Evolutionary conservation across 2,329 filamentous ascomycete genomes (phyloP), one percentile per base, ranked within the genome.

Genomic region (Verticillium tricorpus): DNA sequence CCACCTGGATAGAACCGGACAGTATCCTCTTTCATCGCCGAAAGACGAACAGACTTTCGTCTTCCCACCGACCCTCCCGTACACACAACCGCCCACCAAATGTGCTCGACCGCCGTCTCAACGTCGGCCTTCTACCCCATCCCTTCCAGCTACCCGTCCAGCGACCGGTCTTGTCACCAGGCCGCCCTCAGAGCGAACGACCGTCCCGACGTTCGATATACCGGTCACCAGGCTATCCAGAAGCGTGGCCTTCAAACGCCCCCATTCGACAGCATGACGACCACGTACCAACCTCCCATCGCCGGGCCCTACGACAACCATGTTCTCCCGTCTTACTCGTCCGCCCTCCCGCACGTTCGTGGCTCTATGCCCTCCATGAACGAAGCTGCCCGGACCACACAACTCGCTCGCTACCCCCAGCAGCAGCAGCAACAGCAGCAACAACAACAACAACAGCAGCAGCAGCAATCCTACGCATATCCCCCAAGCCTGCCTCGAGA

Each of bases 241-340:
- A 70, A 67, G 61, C 70, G 71, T 70, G 81, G 82, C 64, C 77
- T 84, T 68, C 76, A 74, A 69, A 83, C 81, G 63, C 82, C 82
- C 59, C 82, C 81, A 50, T 71, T 75, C 66, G 82, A 84, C 74
- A 76, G 78, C 63, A 80, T 85, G 83, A 82, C 78, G 67, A 75
- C 81, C 64, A 74, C 79, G n/a, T 85, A 84, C 66, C 80, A 82
- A 58, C 74, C 74, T 57, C 67, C 78, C 14, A 72, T 77, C 60
- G 74, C 81, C 68, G 75, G 78, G 63, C 76, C 77, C 59, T 84
- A 82, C 71, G 77, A 81, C 50, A 74, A 70, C 65, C 78, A 82
- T 74, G 73, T 75, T 45, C 69, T 80, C 45, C 73, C 77, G 63
- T 73, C 73, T 52, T 80, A 80, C 60, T 71, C 77, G 25, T 66